Conservation (phyloP, 495 filamentous ascomycete genomes). For the Neurospora hispaniola region DNA sequence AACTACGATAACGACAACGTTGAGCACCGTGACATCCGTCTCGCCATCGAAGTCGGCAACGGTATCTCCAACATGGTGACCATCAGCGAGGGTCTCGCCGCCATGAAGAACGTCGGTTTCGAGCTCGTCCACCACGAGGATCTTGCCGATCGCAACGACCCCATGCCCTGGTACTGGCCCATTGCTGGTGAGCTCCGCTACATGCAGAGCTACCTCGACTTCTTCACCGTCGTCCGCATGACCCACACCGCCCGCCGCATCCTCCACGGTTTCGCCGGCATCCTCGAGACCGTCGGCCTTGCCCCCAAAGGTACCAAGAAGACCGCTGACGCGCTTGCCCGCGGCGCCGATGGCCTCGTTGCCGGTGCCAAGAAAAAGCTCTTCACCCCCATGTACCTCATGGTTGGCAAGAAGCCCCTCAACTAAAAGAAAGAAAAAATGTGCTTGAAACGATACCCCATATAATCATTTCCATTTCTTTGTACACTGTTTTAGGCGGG, state of each 20-base stretch:
- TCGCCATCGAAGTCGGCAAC: slow-evolving; percentile 93
- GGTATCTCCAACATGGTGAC: slow-evolving; percentile 98
- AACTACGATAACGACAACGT: slow-evolving; percentile 83
- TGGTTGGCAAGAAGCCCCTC: slow-evolving; percentile 86
- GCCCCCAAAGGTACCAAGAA: slow-evolving; percentile 85
- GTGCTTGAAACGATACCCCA: background rate
- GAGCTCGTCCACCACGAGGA: slow-evolving; percentile 80
- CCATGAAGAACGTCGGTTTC: slow-evolving; percentile 86
- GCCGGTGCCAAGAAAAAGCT: slow-evolving; percentile 85
- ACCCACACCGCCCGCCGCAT: slow-evolving; percentile 69
- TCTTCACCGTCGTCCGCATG: slow-evolving; percentile 82
- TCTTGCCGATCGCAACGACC: slow-evolving; percentile 69
- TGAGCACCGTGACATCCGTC: slow-evolving; percentile 79
- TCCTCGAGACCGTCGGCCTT: slow-evolving; percentile 62
- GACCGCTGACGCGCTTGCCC: slow-evolving; percentile 80
- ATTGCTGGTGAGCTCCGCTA: slow-evolving; percentile 70
- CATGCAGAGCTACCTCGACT: slow-evolving; percentile 68
- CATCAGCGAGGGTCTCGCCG: slow-evolving; percentile 69
- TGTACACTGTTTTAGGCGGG: slow-evolving; percentile 6
- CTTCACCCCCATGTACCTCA: slow-evolving; percentile 98
- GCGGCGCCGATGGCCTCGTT: slow-evolving; percentile 79
- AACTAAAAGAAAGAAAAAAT: slow-evolving; percentile 14
- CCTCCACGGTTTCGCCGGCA: slow-evolving; percentile 71
- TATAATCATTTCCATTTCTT: slow-evolving; percentile 5
- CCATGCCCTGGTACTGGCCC: slow-evolving; percentile 91